Percentiles rank a stretch among this genome's conserved stretches.
Evolutionary conservation across 2,329 filamentous ascomycete species (phyloP).

Genomic region (Neofusicoccum cordaticola): DNA sequence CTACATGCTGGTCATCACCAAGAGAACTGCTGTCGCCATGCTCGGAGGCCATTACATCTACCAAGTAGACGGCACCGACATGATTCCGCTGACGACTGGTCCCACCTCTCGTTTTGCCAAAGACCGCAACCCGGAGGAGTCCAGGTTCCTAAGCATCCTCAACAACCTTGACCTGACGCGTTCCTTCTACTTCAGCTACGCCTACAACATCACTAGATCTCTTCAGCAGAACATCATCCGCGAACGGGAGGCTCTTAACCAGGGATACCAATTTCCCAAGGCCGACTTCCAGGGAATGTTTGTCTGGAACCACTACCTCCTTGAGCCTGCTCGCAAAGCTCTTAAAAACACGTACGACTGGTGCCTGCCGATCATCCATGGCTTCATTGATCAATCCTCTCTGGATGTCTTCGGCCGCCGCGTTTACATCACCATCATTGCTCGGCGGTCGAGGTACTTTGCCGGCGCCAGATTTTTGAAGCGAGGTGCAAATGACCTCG

Average conservation of each 20-base stretch:
- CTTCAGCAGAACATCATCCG: slow-evolving; percentile 87
- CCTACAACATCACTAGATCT: slow-evolving; percentile 90
- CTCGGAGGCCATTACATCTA: slow-evolving; percentile 95
- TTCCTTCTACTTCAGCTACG: slow-evolving; percentile 98
- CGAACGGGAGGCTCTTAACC: slow-evolving; percentile 68
- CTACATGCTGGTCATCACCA: slow-evolving; percentile 96
- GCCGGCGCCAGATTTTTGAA: slow-evolving; percentile 93
- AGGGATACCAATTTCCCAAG: slow-evolving; percentile 59
- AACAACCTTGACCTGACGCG: slow-evolving; percentile 86
- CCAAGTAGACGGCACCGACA: slow-evolving; percentile 88
- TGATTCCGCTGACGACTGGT: slow-evolving; percentile 79
- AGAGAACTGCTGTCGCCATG: slow-evolving; percentile 93
- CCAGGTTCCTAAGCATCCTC: slow-evolving; percentile 81
- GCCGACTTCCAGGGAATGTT: slow-evolving; percentile 91
- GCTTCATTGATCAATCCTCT: slow-evolving; percentile 87
- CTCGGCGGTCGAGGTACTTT: slow-evolving; percentile 86
- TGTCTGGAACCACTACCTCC: slow-evolving; percentile 90
- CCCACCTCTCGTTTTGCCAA: slow-evolving; percentile 64
- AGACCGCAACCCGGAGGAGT: slow-evolving; percentile 86
- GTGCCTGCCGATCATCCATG: slow-evolving; percentile 94
- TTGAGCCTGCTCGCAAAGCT: slow-evolving; percentile 67
- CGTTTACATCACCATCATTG: slow-evolving; percentile 91
- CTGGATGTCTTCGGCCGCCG: slow-evolving; percentile 75
- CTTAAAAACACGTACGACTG: slow-evolving; percentile 87
- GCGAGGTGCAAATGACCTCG: slow-evolving; percentile 87